Evolutionary conservation across 2,329 filamentous ascomycete species (phyloP), one percentile per base, ranked within the genome.

Genomic region (Fusarium succisae): DNA sequence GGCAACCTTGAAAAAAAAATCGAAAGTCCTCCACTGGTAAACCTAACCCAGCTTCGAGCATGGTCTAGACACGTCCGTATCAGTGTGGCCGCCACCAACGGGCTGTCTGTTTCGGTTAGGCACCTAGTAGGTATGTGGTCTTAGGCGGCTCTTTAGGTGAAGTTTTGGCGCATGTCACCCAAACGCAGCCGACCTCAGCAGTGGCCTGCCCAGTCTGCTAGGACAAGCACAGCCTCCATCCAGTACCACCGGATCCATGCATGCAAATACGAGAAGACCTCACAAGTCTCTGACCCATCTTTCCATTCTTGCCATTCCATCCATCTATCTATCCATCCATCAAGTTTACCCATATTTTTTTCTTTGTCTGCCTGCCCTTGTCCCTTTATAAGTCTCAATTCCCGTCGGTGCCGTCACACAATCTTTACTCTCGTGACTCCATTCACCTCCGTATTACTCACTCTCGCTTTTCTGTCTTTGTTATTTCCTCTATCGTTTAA

Each of bases 321-420:
- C 70, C 66, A 45, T 66, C n/a, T n/a, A 37, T 53, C 28, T 12
- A 32, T 32, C 30, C 32, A 35, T 35, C 32, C 32, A 35, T 35
- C 32, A 35, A 24, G 17, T 13, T 10, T 32, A 43, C 55, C 60
- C 55, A 50, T 45, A 28, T 35, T 68, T 47, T 63, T 69, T 56
- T 35, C 48, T 67, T 70, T 67, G 61, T 63, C 59, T 60, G 62
- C 38, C 53, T 55, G 66, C 53, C 72, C 72, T 73, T 69, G 69
- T 69, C 73, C 43, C 66, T 73, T 73, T 75, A 63, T 60, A 73
- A 71, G 60, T 55, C 55, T 72, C 63, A 62, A 56, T 53, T 67
- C 62, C 22, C 48, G 35, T 66, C 47, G 30, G 48, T 53, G 50
- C 51, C 37, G 58, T 75, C 62, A 38, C 63, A 53, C 58, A 53